Evolutionary conservation across 371 early-diverging fungal genomes (phyloP), one percentile per base, ranked within the genome.

Genomic region (Mortierella sp.): DNA sequence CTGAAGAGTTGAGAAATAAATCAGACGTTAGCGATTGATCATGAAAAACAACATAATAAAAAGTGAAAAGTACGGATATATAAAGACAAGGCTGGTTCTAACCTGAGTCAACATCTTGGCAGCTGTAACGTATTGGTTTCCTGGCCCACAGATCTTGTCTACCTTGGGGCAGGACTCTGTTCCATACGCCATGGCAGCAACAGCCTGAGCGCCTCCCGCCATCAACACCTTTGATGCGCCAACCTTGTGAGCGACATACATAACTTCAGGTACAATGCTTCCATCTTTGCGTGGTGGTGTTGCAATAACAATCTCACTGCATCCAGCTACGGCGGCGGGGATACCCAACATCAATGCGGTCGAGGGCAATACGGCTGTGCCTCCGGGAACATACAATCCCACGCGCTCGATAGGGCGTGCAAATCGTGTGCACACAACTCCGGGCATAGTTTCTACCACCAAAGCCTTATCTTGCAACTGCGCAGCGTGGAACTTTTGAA

Each of bases 121-220:
- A 3, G 98, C 96, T 5, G 99, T 99, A 16, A 99, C 99, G 84
- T 95, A 99, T 85, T 99, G 99, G 84, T 99, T 99, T 58, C 99
- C 99, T 22, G 98, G 99, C 57, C 99, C 99, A 84, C 96, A 98
- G 80, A 99, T 98, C 90, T 99, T 99, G 86, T 98, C 98, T 0
- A 98, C 99, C 88, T 99, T 99, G 68, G 97, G 96, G 24, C 97
- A 94, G 0, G 92, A 90, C 84, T 94, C 94, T 1, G 99, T 98
- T 67, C 98, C 98, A 74, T 97, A 98, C 16, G 98, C 98, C 95
- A 98, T 93, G 9, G 97, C 98, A 39, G 97, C 99, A n/a, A 98
- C 94, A 12, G 98, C 99, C 83, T 99, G 99, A 5, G 99, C 98
- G 65, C 99, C 99, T 68, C 99, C 99, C 8, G 98, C 99, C 76